Conservation (phyloP, 345 rosid genomes). For the Psidium guajava region DNA sequence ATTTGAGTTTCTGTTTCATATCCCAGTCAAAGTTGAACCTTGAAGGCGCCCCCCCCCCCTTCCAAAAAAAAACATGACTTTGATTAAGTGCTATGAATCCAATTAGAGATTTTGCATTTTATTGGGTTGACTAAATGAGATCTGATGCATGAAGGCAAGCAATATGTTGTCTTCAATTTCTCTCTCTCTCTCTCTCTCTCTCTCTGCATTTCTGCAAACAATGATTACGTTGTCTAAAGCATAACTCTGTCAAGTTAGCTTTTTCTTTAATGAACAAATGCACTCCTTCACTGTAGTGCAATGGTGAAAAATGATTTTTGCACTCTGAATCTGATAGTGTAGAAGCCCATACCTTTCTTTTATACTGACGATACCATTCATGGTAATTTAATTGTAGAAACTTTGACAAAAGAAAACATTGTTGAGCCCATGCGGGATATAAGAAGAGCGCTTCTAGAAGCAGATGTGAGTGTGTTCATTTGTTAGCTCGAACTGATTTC, state of each 20-base stretch:
- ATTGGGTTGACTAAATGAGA: not conserved
- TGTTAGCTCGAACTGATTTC: not conserved
- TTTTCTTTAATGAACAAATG: not conserved
- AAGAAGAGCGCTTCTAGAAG: constrained; percentile 94
- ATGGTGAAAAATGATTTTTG: too few relatives aligned
- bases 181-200: not conserved
- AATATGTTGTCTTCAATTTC: not conserved
- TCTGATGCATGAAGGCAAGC: not conserved
- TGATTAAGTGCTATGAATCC: not conserved
- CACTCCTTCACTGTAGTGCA: not conserved
- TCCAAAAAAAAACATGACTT: not conserved
- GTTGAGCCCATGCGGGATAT: constrained; percentile 97
- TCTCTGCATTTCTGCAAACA: not conserved
- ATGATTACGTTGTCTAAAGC: not conserved
- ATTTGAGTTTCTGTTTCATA: not conserved
- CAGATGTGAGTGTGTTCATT: constrained; percentile 66
- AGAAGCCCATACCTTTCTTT: not conserved
- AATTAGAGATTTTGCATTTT: not conserved
- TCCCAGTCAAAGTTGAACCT: not conserved
- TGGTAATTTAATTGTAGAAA: constrained; percentile 41
- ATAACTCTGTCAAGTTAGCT: not conserved
- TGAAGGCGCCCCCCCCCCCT: not conserved
- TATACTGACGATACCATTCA: not conserved
- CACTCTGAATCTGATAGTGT: not conserved
- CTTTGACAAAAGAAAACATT: constrained; percentile 86